Evolutionary conservation across 2,329 filamentous ascomycete species (phyloP).

Genomic region (Camptophora hylomeconis): DNA sequence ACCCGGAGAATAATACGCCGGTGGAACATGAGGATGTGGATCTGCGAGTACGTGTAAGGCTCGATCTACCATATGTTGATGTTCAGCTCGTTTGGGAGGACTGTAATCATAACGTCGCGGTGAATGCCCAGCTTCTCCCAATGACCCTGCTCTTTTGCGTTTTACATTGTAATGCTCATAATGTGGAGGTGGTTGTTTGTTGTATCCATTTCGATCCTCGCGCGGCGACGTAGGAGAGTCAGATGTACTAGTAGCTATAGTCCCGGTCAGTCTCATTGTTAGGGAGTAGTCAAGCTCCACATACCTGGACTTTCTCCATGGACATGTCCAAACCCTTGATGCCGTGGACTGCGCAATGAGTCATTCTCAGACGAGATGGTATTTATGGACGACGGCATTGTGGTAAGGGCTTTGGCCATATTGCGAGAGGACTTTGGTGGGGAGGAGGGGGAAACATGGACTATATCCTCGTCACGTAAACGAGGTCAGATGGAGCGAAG

Average conservation of each 20-base stretch:
- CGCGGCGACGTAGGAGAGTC: constrained; percentile 3
- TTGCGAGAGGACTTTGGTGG: too few relatives aligned
- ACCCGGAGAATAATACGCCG: constrained; percentile 7
- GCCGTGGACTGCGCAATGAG: constrained; percentile 4
- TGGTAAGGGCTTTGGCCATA: constrained; percentile 4
- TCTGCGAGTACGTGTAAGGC: constrained; percentile 13
- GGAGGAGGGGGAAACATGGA: too few relatives aligned
- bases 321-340: constrained; percentile 5
- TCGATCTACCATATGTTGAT: constrained; percentile 15
- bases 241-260: constrained; percentile 5
- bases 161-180: constrained; percentile 2
- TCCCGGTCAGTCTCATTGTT: constrained; percentile 2
- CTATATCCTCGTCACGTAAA: too few relatives aligned
- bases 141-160: constrained; percentile 3
- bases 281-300: too few relatives aligned
- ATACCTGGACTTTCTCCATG: constrained; percentile 5
- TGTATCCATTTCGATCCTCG: constrained; percentile 2
- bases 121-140: constrained; percentile 1
- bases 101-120: constrained; percentile 6
- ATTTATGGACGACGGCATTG: constrained; percentile 6
- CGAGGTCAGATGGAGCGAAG: too few relatives aligned
- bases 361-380: constrained; percentile 4
- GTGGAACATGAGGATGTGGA: constrained; percentile 6
- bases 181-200: too few relatives aligned
- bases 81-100: constrained; percentile 4